Evolutionary conservation across 2,329 filamentous ascomycete genomes (phyloP).

Genomic region (Ophiostoma sp.): DNA sequence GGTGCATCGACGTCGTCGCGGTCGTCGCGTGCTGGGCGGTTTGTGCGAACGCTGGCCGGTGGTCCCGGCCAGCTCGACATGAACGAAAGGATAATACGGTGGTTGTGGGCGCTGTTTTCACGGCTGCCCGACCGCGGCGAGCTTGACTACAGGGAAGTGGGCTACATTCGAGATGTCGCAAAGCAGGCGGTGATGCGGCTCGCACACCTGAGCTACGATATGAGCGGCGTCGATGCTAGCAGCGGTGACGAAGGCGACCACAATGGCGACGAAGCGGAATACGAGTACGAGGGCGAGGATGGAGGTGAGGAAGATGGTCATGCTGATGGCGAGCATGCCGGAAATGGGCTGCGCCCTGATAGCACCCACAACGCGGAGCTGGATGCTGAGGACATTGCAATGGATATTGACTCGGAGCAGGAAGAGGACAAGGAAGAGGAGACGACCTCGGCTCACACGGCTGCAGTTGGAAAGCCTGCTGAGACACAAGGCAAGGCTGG

Average conservation of each 20-base stretch:
- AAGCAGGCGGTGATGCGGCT: conserved; percentile 64
- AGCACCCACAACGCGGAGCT: conserved; percentile 8
- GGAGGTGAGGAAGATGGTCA: background rate
- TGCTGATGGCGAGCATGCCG: background rate
- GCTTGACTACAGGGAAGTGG: conserved; percentile 69
- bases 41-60: conserved; percentile 14
- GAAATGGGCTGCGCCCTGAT: background rate
- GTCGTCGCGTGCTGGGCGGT: conserved; percentile 24
- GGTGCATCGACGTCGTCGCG: conserved; percentile 28
- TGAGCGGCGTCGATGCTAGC: conserved; percentile 30
- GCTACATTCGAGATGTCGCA: conserved; percentile 70
- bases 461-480: background rate
- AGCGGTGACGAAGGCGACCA: conserved; percentile 35
- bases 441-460: background rate
- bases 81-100: conserved; percentile 64
- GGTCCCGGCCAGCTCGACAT: conserved; percentile 44
- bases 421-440: conserved; percentile 8
- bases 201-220: conserved; percentile 49
- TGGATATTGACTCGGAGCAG: conserved; percentile 24
- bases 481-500: background rate
- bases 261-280: conserved; percentile 38
- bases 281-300: conserved; percentile 34
- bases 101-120: conserved; percentile 80
- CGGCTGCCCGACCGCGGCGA: conserved; percentile 68
- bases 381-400: conserved; percentile 21